A percentile compares a stretch with the other conserved stretches of the same genome.
These are phyloP conservation scores for Suhomyces terraborum DNA, from an alignment of 1,139 yeast species.

Conservation along the genomic window DNA sequence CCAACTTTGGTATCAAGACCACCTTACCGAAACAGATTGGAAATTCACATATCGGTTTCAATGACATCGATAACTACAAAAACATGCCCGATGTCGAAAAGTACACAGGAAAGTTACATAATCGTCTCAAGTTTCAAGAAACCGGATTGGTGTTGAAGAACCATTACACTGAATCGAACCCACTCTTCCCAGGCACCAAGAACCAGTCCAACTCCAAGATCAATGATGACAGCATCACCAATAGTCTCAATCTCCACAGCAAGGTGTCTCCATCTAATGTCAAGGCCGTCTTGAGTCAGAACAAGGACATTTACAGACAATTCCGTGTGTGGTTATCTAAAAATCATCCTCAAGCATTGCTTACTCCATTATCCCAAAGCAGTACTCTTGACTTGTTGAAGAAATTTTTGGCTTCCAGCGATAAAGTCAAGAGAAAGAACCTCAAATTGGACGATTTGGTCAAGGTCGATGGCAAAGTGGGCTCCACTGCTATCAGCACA, in stretches of 20 bases:
- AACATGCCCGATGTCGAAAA: slow-evolving; percentile 54
- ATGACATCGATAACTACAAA: slow-evolving; percentile 45
- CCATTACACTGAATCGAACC: slow-evolving; percentile 26
- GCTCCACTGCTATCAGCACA: slow-evolving; percentile 14
- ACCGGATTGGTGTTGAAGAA: slow-evolving; percentile 41
- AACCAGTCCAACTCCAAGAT: slow-evolving; percentile 19
- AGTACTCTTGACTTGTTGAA: slow-evolving; percentile 28
- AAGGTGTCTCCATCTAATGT: slow-evolving; percentile 32
- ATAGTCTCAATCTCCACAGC: slow-evolving; percentile 36
- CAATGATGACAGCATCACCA: slow-evolving; percentile 29
- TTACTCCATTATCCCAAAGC: slow-evolving; percentile 21
- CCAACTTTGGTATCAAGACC: slow-evolving; percentile 48
- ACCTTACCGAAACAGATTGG: slow-evolving; percentile 49
- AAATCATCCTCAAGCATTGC: slow-evolving; percentile 38
- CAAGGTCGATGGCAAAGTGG: slow-evolving; percentile 20
- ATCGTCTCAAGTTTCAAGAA: slow-evolving; percentile 47
- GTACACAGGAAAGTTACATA: slow-evolving; percentile 42
- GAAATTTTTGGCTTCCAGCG: slow-evolving; percentile 28
- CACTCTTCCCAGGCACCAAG: slow-evolving; percentile 14
- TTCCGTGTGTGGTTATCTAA: slow-evolving; percentile 39
- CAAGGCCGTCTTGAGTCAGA: slow-evolving; percentile 29
- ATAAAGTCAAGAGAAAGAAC: slow-evolving; percentile 24
- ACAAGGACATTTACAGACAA: slow-evolving; percentile 35
- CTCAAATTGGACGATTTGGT: slow-evolving; percentile 26
- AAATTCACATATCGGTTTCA: slow-evolving; percentile 43